phyloP scores from a whole-genome alignment of 1,139 yeast genomes.

The Diutina siamensis region DNA sequence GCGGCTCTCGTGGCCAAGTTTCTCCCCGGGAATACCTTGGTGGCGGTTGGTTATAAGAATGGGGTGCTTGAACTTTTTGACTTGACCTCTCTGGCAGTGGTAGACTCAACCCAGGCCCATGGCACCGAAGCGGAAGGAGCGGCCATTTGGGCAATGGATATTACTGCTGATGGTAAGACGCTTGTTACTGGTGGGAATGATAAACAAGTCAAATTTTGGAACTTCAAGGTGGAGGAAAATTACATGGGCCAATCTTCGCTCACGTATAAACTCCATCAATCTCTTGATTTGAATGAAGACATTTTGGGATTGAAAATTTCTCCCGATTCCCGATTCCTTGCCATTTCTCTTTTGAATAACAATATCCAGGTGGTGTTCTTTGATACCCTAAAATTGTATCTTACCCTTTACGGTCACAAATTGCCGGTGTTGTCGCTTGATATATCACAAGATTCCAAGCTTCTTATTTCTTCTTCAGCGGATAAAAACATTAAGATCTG shows the following conservation, averaged over 20 bases:
- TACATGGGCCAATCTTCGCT: conserved; percentile 61
- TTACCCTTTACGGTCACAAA: conserved; percentile 91
- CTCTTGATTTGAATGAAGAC: conserved; percentile 79
- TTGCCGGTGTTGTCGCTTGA: conserved; percentile 87
- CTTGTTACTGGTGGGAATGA: conserved; percentile 93
- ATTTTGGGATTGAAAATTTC: conserved; percentile 74
- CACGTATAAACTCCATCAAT: conserved; percentile 60
- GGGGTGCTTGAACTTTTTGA: conserved; percentile 84
- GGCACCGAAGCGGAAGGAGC: conserved; percentile 35
- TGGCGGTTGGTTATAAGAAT: conserved; percentile 81
- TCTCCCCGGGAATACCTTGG: conserved; percentile 82
- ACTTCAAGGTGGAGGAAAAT: conserved; percentile 56
- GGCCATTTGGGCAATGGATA: conserved; percentile 85
- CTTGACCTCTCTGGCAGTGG: conserved; percentile 7
- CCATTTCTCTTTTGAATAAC: conserved; percentile 79
- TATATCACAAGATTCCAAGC: conserved; percentile 76
- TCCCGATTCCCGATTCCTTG: conserved; percentile 66
- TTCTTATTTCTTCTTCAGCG: conserved; percentile 86
- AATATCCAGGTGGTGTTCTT: conserved; percentile 88
- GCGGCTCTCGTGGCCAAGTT: conserved; percentile 75
- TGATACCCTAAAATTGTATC: conserved; percentile 76
- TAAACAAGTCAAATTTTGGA: conserved; percentile 83
- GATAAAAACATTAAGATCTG: conserved; percentile 95
- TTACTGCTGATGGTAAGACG: conserved; percentile 76
- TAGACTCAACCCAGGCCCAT: conserved; percentile 5